phyloP scores from a whole-genome alignment of 2,329 filamentous ascomycete species.

The Alternaria hordeiaustralica region DNA sequence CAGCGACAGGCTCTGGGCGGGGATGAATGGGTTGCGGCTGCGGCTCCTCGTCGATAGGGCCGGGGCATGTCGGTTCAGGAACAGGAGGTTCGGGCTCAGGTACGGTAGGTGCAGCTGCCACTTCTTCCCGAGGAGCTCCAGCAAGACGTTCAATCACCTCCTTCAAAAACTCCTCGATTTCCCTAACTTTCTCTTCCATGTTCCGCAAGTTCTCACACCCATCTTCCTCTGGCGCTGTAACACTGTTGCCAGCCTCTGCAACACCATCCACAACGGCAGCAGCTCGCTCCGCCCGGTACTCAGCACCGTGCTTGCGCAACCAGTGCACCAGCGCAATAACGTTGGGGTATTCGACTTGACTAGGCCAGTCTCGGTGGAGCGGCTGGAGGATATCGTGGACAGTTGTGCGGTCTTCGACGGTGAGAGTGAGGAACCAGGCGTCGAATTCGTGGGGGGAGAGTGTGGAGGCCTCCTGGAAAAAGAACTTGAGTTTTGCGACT shows the following conservation, averaged over 20 bases:
- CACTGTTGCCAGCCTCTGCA: too few species aligned
- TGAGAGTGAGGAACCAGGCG: not conserved
- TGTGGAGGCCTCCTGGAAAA: not conserved
- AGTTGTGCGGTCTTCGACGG: not conserved
- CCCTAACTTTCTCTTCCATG: too few species aligned
- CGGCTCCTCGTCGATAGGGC: not conserved
- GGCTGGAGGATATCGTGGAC: not conserved
- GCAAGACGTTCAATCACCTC: not conserved
- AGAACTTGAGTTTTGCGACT: not conserved
- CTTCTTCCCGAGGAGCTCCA: not conserved
- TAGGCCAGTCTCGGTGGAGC: not conserved
- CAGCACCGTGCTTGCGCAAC: not conserved
- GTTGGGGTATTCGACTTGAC: not conserved
- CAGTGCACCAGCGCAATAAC: not conserved
- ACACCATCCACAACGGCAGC: not conserved
- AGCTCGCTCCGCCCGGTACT: not conserved
- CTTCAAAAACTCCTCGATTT: too few species aligned
- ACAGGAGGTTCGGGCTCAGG: not conserved
- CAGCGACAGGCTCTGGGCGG: not conserved
- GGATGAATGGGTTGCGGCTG: not conserved
- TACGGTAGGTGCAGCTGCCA: not conserved
- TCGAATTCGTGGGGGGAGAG: not conserved
- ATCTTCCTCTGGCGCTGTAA: too few species aligned
- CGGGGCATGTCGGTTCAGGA: not conserved
- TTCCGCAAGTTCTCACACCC: too few species aligned